phyloP scores from a whole-genome alignment of 192 early-diverging fungal genomes.

The Pilaira anomala region DNA sequence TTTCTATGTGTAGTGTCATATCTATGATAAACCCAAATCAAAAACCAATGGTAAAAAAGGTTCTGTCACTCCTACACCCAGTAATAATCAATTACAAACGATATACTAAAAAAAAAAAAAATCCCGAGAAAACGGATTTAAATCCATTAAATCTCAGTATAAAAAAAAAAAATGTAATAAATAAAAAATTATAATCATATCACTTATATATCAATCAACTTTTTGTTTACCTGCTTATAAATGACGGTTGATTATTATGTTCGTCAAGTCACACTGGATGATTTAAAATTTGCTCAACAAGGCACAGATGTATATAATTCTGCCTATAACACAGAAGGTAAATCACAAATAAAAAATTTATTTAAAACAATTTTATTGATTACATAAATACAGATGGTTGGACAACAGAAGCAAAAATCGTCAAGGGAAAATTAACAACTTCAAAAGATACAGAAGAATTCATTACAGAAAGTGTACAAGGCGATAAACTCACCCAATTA shows the following conservation, averaged over 20 bases:
- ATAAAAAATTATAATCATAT: no score
- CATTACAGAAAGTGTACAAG: not conserved
- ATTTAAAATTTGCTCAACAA: not conserved
- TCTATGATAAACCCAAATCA: conserved; percentile 29
- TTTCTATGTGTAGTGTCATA: conserved; percentile 20
- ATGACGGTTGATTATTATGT: not conserved
- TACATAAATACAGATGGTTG: conserved; percentile 1
- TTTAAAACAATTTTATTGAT: not conserved
- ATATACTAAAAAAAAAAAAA: no score
- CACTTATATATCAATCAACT: no score
- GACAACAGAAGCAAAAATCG: conserved; percentile 9
- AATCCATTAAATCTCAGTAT: no score
- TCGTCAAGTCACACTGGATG: conserved; percentile 1
- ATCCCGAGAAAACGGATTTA: no score
- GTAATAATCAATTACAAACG: no score
- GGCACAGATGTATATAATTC: not conserved
- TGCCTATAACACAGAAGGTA: conserved; percentile 16
- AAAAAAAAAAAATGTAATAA: no score
- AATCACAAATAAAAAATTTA: not conserved
- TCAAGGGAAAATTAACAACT: not conserved
- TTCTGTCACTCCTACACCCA: no score
- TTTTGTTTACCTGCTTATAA: no score
- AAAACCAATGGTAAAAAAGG: not conserved
- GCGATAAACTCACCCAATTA: not conserved
- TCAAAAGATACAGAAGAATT: not conserved